These are phyloP conservation scores for Lentinula boryana DNA, from an alignment of 768 basidiomycete species.

Conservation along the genomic window DNA sequence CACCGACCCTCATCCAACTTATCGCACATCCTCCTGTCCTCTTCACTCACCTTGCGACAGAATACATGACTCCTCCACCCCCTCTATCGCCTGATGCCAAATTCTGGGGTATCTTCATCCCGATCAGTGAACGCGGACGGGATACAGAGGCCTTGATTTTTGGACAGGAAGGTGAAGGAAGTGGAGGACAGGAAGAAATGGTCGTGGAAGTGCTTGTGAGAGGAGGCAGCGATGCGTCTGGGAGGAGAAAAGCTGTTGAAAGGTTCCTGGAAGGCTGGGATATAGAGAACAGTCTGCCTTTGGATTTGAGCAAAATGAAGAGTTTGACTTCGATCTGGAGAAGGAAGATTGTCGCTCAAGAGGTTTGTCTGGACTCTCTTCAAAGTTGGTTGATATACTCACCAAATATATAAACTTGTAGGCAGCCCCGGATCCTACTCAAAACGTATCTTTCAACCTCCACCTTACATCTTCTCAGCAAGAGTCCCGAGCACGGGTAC, in stretches of 20 bases:
- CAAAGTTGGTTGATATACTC: neutral
- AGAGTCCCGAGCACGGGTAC: slow-evolving; percentile 72
- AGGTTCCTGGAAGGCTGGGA: slow-evolving; percentile 64
- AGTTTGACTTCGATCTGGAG: slow-evolving; percentile 44
- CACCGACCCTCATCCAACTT: slow-evolving; percentile 56
- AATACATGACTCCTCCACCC: slow-evolving; percentile 70
- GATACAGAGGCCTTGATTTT: slow-evolving; percentile 60
- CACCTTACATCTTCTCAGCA: slow-evolving; percentile 78
- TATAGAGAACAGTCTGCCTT: slow-evolving; percentile 24
- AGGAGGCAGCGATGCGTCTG: slow-evolving; percentile 29
- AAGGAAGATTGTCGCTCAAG: slow-evolving; percentile 29
- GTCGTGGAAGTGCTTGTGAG: slow-evolving; percentile 59
- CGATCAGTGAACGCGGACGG: slow-evolving; percentile 53
- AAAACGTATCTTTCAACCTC: slow-evolving; percentile 83
- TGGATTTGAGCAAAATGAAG: slow-evolving; percentile 45
- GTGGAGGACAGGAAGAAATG: slow-evolving; percentile 39
- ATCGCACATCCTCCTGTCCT: slow-evolving; percentile 68
- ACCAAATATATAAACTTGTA: slow-evolving; percentile 10
- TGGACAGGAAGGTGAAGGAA: slow-evolving; percentile 48
- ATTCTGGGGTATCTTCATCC: slow-evolving; percentile 77
- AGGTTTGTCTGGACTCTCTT: slow-evolving; percentile 11
- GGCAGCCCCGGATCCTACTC: slow-evolving; percentile 51
- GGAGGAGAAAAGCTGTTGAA: slow-evolving; percentile 50
- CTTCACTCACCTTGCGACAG: slow-evolving; percentile 58
- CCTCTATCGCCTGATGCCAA: slow-evolving; percentile 55